phyloP scores from a whole-genome alignment of 306 rosid genomes.

The Lablab purpureus region DNA sequence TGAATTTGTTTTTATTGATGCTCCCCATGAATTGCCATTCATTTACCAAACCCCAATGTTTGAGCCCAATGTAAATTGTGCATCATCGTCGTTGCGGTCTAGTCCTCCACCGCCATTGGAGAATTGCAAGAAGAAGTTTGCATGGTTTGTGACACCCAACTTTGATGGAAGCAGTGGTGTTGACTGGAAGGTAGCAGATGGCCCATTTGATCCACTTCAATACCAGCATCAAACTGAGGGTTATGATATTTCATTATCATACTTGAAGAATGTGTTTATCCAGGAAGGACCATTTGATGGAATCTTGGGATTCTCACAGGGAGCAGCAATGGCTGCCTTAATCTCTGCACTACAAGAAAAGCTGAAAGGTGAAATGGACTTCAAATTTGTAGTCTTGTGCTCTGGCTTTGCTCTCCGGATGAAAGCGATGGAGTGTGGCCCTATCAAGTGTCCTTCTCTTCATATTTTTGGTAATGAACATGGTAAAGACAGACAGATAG shows the following conservation, averaged over 20 bases:
- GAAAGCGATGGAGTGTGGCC: conserved; percentile 48
- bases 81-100: conserved; percentile 47
- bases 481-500: conserved; percentile 84
- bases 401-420: conserved; percentile 71
- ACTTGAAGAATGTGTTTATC: conserved; percentile 63
- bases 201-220: conserved; percentile 84
- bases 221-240: conserved; percentile 83
- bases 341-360: conserved; percentile 60
- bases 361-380: conserved; percentile 56
- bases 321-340: conserved; percentile 89
- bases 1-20: conserved; percentile 79
- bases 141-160: conserved; percentile 77
- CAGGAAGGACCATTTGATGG: conserved; percentile 86
- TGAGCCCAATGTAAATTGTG: conserved; percentile 36
- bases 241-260: conserved; percentile 65
- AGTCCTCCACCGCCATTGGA: conserved; percentile 61
- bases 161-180: conserved; percentile 41
- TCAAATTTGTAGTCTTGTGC: conserved; percentile 76
- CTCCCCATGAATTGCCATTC: conserved; percentile 84
- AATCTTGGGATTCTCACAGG: conserved; percentile 87
- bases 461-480: conserved; percentile 80
- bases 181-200: conserved; percentile 71
- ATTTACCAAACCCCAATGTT: conserved; percentile 66
- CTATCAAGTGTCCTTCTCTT: conserved; percentile 75
- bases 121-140: conserved; percentile 78